Conservation (phyloP, 371 early-diverging fungal species). For the Gilbertella persicaria region DNA sequence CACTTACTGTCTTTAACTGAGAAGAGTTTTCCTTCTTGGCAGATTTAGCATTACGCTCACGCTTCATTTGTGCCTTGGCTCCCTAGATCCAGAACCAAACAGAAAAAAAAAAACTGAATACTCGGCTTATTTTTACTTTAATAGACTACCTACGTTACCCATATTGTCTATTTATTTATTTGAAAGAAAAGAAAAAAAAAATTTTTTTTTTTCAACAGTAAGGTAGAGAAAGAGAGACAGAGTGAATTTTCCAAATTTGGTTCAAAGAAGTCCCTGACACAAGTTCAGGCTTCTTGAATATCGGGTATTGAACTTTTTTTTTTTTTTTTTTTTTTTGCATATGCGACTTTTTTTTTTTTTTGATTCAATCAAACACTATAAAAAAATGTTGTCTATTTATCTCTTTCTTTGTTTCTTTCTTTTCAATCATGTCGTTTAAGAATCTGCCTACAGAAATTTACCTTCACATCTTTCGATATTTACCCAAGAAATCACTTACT, state of each 20-base stretch:
- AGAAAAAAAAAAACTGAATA: background rate
- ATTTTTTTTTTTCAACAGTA: too few relatives aligned
- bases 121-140: background rate
- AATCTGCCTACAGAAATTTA: background rate
- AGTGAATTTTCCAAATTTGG: background rate
- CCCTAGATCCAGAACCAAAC: constrained; percentile 44
- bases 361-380: background rate
- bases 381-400: background rate
- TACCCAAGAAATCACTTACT: background rate
- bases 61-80: constrained; percentile 74
- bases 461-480: background rate
- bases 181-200: background rate
- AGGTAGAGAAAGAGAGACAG: too few relatives aligned
- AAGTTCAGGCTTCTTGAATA: background rate
- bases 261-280: background rate
- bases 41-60: constrained; percentile 73
- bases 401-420: background rate
- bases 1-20: constrained; percentile 79
- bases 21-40: constrained; percentile 50
- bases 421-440: background rate
- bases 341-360: too few relatives aligned
- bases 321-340: too few relatives aligned
- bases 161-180: too few relatives aligned
- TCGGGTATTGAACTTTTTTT: too few relatives aligned
- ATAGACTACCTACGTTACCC: constrained; percentile 11